A percentile compares a stretch with the other conserved stretches of the same genome.
Evolutionary conservation across 257 asterid genomes (phyloP).

Genomic region (Gynochthodes officinalis): DNA sequence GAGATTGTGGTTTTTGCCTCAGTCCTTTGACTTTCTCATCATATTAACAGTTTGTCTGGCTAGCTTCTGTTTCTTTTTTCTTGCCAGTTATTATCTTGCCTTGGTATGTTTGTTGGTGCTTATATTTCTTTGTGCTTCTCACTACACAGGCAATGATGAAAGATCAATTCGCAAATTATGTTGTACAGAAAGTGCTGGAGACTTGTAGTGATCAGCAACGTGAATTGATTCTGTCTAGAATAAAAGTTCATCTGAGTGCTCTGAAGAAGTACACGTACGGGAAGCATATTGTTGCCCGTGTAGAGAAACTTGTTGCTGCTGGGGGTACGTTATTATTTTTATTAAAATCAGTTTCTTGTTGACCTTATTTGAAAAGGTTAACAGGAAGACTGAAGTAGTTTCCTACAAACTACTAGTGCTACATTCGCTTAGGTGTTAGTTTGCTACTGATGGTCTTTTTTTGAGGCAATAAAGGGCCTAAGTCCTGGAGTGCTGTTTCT

Average conservation of each 20-base stretch:
- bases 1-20: not conserved
- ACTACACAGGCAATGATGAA: constrained; percentile 39
- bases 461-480: not conserved
- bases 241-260: constrained; percentile 44
- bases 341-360: not conserved
- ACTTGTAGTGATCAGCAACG: constrained; percentile 48
- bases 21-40: not conserved
- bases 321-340: constrained; percentile 28
- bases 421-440: not conserved
- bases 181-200: constrained; percentile 49
- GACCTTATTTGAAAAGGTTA: not conserved
- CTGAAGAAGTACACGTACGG: constrained; percentile 46
- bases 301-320: constrained; percentile 51
- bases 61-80: not conserved
- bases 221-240: constrained; percentile 41
- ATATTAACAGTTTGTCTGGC: not conserved
- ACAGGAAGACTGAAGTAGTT: not conserved
- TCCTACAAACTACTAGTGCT: not conserved
- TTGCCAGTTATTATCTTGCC: not conserved
- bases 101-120: not conserved
- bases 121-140: not conserved
- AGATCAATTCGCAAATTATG: constrained; percentile 50
- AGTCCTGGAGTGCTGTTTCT: not conserved
- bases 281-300: constrained; percentile 48
- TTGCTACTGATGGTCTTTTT: too few species aligned